Base-by-base conservation (phyloP, 495 filamentous ascomycete genomes). In the Coniosporium apollinis region DNA sequence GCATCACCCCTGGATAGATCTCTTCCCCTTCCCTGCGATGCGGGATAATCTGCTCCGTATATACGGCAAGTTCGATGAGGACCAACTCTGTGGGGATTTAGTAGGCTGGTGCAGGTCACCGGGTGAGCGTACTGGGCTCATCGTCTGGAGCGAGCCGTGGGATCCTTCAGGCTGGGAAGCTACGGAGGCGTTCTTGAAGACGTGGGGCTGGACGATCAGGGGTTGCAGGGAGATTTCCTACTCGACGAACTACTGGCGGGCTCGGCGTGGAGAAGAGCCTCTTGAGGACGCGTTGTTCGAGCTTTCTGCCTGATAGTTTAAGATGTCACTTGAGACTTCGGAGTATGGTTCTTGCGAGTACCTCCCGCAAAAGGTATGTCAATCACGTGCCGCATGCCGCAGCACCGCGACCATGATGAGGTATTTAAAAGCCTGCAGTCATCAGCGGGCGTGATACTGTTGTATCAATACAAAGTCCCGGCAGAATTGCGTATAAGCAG, bases 91-190 rank as follows among this genome's bases (percentile, higher is more conserved):
- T 18, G 56, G 54, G 30, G 44, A 31, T 33, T 13, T 26, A 8
- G 24, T 26, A 26, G 24, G 24, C 24, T 26, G 24, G 24, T 26
- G 24, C 13, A 26, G 13, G 8, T 26, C 24, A 7, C 41, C 16
- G 32, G 41, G 4, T 34, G 30, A 36, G 44, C 0, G 50, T 56
- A 19, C 37, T 21, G 61, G 60, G 0, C 14, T 66, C 20, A 20
- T 71, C n/a, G 58, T 71, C 1, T 69, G 66, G 66, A 62, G 65
- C 6, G 61, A 67, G 25, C 61, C 66, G 0, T 60, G 60, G 53
- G 54, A 59, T 41, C 52, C 56, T 21, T 42, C 41, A 1, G 62
- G 54, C 21, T 71, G 66, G 65, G 65, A 70, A 43, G 43, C 69
- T n/a, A 63, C 57, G 0, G 62, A 66, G 42, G 42, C 48, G 0